Base-by-base conservation (phyloP, 164 flowering plant genomes). In the Stephania yunnanensis region DNA sequence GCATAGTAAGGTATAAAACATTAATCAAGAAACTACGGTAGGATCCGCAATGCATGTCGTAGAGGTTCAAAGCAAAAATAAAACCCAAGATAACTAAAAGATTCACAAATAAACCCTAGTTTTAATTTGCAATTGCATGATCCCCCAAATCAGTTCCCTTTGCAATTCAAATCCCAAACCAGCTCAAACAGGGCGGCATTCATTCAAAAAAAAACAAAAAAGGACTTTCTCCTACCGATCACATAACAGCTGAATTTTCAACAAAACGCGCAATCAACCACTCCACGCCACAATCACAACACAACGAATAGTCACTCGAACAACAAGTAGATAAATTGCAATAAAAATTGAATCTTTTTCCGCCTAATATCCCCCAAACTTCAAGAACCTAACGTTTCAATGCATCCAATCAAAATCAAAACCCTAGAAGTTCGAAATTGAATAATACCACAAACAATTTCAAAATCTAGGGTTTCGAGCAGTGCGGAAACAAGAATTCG, bases 311-410 rank as follows among this genome's bases (percentile, higher is more conserved):
- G 7, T n/a, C 66, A 4, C 9, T 61, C 66, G 13, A n/a, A 61
- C 6, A 20, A 61, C 66, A 5, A 19, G 20, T 17, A 19, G 22
- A 20, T 8, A 61, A 61, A 6, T n/a, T 12, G 10, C 9, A 12
- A 71, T 9, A 20, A 12, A 31, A 61, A 25, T 61, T 61, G 10
- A 10, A 50, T 48, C 13, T 48, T 58, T 29, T 55, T 71, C 36
- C 22, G 4, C 31, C 53, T 13, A 5, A 53, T 53, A 53, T 7
- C 71, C 17, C 36, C 31, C 31, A 67, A 46, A 44, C 31, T 29
- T 30, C 55, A n/a, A 64, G 74, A 12, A 67, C 30, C 69, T 78
- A 78, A 70, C 74, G 78, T 79, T 77, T 67, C 66, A 52, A 5
- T 65, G 72, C 12, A 63, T 46, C 72, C 25, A 19, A 79, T 48